Conservation (phyloP, 2,329 filamentous ascomycete genomes). For the Calycina herbarum region DNA sequence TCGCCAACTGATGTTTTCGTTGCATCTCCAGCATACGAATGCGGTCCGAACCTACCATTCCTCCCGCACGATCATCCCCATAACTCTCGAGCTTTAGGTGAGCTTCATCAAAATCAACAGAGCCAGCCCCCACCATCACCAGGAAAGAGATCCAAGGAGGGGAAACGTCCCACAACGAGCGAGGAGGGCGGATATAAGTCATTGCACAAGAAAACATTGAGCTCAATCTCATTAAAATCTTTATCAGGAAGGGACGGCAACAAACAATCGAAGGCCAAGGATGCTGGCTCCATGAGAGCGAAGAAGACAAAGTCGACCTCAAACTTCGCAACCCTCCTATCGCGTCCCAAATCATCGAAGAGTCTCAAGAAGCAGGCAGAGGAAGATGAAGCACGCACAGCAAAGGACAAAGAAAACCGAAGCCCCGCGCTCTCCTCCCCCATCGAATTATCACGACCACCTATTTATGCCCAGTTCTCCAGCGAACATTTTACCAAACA, state of each 20-base stretch:
- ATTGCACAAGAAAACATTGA: slow-evolving; percentile 47
- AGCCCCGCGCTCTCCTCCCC: slow-evolving; percentile 44
- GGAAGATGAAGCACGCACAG: slow-evolving; percentile 51
- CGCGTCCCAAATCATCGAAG: slow-evolving; percentile 71
- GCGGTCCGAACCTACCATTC: slow-evolving; percentile 34
- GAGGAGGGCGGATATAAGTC: slow-evolving; percentile 38
- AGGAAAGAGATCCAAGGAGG: slow-evolving; percentile 42
- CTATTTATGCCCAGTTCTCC: slow-evolving; percentile 79
- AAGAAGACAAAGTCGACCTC: slow-evolving; percentile 82
- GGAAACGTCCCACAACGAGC: slow-evolving; percentile 32
- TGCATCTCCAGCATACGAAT: slow-evolving; percentile 26
- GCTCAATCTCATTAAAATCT: slow-evolving; percentile 48
- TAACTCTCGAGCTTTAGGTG: slow-evolving; percentile 50
- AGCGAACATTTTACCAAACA: slow-evolving; percentile 40
- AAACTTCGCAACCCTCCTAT: slow-evolving; percentile 76
- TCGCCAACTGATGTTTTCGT: slow-evolving; percentile 26
- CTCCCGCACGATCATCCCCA: slow-evolving; percentile 41
- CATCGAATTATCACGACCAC: slow-evolving; percentile 48
- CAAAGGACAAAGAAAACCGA: slow-evolving; percentile 80
- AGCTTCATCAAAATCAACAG: slow-evolving; percentile 56
- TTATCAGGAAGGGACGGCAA: slow-evolving; percentile 41
- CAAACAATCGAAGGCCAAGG: slow-evolving; percentile 40
- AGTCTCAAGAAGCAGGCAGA: slow-evolving; percentile 55
- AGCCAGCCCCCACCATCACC: slow-evolving; percentile 41
- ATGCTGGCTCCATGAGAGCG: slow-evolving; percentile 56